A percentile compares a stretch with the other conserved stretches of the same genome.
phyloP scores from a whole-genome alignment of 495 filamentous ascomycete species.

The Penicillium crystallinum region DNA sequence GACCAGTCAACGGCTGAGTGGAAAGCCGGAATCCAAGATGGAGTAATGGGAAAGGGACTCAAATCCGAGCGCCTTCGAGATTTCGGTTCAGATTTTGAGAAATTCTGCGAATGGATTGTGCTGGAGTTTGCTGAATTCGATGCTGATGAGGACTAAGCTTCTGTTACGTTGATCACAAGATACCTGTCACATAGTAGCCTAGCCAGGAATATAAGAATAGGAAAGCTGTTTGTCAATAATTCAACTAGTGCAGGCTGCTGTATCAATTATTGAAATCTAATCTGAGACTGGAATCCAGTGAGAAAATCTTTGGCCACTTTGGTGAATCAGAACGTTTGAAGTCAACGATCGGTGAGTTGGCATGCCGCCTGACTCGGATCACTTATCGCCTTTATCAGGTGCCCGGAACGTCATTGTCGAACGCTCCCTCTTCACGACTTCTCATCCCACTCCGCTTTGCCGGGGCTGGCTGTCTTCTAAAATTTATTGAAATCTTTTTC shows the following conservation, averaged over 20 bases:
- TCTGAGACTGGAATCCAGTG: neutral
- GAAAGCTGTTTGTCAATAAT: neutral
- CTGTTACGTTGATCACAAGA: neutral
- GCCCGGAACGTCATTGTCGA: slow-evolving; percentile 26
- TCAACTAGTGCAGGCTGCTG: neutral
- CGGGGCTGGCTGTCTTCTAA: slow-evolving; percentile 1
- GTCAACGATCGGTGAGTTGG: slow-evolving; percentile 10
- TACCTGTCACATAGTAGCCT: neutral
- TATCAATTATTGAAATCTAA: neutral
- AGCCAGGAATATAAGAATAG: neutral
- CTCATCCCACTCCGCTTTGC: slow-evolving; percentile 6
- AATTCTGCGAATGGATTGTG: slow-evolving; percentile 88
- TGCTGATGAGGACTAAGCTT: slow-evolving; percentile 29
- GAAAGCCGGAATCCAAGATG: slow-evolving; percentile 64
- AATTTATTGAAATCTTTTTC: neutral
- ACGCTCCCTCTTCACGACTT: slow-evolving; percentile 7
- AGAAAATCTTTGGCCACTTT: neutral
- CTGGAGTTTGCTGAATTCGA: slow-evolving; percentile 66
- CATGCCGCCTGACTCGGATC: slow-evolving; percentile 35
- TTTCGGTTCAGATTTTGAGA: slow-evolving; percentile 78
- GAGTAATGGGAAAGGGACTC: slow-evolving; percentile 64
- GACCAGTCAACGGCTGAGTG: slow-evolving; percentile 67
- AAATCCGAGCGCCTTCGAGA: slow-evolving; percentile 68
- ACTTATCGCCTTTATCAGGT: slow-evolving; percentile 31
- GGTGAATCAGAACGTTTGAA: neutral